Base-by-base conservation (phyloP, 2,329 filamentous ascomycete genomes). In the Albophoma yamanashiensis region DNA sequence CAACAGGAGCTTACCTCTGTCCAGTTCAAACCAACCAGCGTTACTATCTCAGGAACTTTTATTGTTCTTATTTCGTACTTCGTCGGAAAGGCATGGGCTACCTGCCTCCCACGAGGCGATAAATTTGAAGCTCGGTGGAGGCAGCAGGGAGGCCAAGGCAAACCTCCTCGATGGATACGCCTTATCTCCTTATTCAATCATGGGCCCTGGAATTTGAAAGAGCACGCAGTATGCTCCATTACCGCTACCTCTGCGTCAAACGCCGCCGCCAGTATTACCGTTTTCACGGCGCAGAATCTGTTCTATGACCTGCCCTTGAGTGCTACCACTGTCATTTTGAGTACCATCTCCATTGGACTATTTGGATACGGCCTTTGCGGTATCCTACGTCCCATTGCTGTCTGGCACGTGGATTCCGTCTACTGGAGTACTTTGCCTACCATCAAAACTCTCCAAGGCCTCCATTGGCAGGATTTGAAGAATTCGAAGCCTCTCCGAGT, bases 341-440 rank as follows among this genome's bases (percentile, higher is more conserved):
- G 45, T 20, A 50, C 45, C 45, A 78, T 84, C 58, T 83, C 80
- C 0, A 82, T 84, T 47, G 79, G 79, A 0, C 67, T 84, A 2
- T 83, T 82, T 58, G 81, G 82, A 1, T 84, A 82, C 47, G 81
- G 80, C 2, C 67, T 84, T 3, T 78, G 75, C 52, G 82, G 82
- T 9, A 55, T 84, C 2, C 68, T 84, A 65, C 79, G 82, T 0
- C 81, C 81, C 0, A 75, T 84, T 43, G 74, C 76, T 1, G 81
- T 84, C 14, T 84, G 79, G 75, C 80, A 82, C 58, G 77, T 79
- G 6, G 81, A 84, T 17, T 76, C 79, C 2, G 81, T 84, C 3
- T 84, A 82, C 69, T 84, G 82, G 82, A 71, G 74, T 42, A 80
- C 73, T 7, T 67, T 83, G 4, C 81, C 81, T 0, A 78, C 76